phyloP scores from a whole-genome alignment of 2,329 filamentous ascomycete species.

The Paecilomyces niveus region DNA sequence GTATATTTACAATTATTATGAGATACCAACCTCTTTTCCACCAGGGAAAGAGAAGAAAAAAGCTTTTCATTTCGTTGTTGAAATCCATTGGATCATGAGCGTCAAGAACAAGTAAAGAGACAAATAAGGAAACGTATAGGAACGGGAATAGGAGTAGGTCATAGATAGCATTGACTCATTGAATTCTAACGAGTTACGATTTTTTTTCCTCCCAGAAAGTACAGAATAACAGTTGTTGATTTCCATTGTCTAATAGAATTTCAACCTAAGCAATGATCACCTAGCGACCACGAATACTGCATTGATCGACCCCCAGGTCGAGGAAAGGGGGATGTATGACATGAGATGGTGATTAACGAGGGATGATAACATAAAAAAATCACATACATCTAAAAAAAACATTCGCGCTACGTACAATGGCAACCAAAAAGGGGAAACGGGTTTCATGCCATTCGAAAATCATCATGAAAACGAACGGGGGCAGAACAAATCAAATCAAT shows the following conservation, averaged over 20 bases:
- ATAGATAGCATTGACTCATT: not conserved
- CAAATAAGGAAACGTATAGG: not conserved
- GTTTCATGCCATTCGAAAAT: not conserved
- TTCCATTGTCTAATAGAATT: too few relatives aligned
- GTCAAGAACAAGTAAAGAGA: not conserved
- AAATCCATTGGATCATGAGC: not conserved
- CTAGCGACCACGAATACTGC: not conserved
- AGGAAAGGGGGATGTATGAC: not conserved
- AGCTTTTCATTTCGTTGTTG: not conserved
- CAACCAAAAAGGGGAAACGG: not conserved
- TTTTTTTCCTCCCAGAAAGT: too few relatives aligned
- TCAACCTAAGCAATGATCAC: not conserved
- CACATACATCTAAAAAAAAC: not conserved
- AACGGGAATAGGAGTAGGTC: not conserved
- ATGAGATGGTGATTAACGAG: not conserved
- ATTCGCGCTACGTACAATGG: not conserved
- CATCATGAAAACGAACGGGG: not conserved
- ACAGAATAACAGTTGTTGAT: too few relatives aligned
- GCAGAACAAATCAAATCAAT: slow-evolving; percentile 1
- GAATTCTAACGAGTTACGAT: not conserved
- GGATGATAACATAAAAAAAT: not conserved
- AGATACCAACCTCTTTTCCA: not conserved
- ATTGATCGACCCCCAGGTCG: not conserved
- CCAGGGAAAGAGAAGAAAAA: not conserved
- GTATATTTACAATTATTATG: not conserved